Conservation (phyloP, 495 filamentous ascomycete genomes). For the Xylaria flabelliformis region DNA sequence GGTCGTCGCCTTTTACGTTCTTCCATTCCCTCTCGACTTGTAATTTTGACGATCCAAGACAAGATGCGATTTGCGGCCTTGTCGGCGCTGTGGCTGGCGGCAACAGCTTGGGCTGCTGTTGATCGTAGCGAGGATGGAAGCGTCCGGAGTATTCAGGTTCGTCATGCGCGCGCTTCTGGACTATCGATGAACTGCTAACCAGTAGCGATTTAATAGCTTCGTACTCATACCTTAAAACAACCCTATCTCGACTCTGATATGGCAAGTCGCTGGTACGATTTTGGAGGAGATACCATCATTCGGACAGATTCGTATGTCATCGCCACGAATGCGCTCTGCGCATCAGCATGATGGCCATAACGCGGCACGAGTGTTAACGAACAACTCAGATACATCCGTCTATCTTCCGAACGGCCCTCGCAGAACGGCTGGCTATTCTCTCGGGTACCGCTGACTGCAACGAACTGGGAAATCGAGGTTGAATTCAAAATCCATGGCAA, state of each 20-base stretch:
- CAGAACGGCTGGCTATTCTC: constrained; percentile 94
- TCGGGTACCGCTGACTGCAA: constrained; percentile 91
- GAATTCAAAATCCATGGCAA: constrained; percentile 91
- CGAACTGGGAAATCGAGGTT: constrained; percentile 98
- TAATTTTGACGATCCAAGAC: constrained; percentile 9
- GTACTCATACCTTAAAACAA: constrained; percentile 55
- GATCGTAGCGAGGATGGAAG: constrained; percentile 53
- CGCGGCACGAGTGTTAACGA: constrained; percentile 19
- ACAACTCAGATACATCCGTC: constrained; percentile 79
- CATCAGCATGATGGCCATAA: background rate
- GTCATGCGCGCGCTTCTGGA: constrained; percentile 34
- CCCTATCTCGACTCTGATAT: constrained; percentile 98
- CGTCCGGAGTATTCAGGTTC: constrained; percentile 63
- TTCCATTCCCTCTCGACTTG: constrained; percentile 5
- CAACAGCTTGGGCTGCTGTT: constrained; percentile 52
- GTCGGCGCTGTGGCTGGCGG: constrained; percentile 63
- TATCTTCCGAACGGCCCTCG: constrained; percentile 88
- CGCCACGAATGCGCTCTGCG: constrained; percentile 12
- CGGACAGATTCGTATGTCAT: constrained; percentile 82
- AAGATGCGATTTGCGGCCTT: constrained; percentile 58
- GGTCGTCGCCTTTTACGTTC: constrained; percentile 3
- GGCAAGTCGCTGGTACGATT: constrained; percentile 99
- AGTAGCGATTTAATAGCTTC: constrained; percentile 72
- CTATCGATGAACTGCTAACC: constrained; percentile 56
- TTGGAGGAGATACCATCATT: constrained; percentile 93